Base-by-base conservation (phyloP, 116 monocot genomes). In the Papilionanthe hybrid region DNA sequence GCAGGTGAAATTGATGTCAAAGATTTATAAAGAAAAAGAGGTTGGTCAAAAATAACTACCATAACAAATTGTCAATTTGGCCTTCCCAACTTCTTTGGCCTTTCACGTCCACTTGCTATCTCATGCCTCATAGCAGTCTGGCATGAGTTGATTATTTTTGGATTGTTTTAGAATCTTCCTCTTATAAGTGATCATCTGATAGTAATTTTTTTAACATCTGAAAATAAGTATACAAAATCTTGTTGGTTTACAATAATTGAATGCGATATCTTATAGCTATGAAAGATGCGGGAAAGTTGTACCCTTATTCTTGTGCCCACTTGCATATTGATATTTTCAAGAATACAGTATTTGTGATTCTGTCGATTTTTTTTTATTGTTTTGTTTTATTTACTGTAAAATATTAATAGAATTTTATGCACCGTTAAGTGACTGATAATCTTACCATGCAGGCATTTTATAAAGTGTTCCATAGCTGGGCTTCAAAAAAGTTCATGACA, bases 401-500 rank as follows among this genome's bases (percentile, higher is more conserved):
- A 27, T 65, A 27, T 65, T 25, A 1, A 27, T 65, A 65, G 65
- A 65, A 65, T 41, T 71, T 71, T 11, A 32, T 71, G 12, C 17
- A 37, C 71, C 29, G 18, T 41, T 73, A 4, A 73, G 20, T 44
- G 11, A 73, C 8, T 44, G 4, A 78, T 41, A 13, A 41, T n/a
- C n/a, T 78, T 37, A 19, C 58, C 41, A 30, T 37, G 20, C n/a
- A 78, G 78, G 78, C 78, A 60, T 78, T 57, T 78, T 60, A 53
- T 78, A 78, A 78, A 42, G 78, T 78, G 27, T 25, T 78, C 42
- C 78, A 42, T 42, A 78, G 78, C 41, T 78, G 78, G 78, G 78
- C 78, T 27, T 78, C 78, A 13, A 78, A 78, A 41, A 78, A 78
- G 57, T 78, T 92, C 75, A 92, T 92, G 92, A 92, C 92, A 42